Evolutionary conservation across 2,329 filamentous ascomycete genomes (phyloP), one percentile per base, ranked within the genome.

Genomic region (Fusarium heterosporum): DNA sequence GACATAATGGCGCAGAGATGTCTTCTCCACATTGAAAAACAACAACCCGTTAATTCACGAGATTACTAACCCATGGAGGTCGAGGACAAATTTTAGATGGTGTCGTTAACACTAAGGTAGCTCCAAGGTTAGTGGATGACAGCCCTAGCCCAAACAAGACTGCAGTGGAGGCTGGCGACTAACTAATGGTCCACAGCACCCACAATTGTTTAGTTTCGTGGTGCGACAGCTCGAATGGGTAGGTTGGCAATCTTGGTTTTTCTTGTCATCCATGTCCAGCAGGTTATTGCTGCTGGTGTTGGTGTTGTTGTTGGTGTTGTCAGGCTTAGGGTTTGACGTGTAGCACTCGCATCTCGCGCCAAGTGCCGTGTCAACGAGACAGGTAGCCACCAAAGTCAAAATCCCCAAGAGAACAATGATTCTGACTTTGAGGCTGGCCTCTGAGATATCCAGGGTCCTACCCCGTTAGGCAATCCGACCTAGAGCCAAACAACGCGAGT

Each of bases 321-420:
- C 22, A 6, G 49, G 55, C 8, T 50, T 55, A 50, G 54, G 36
- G 43, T 22, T 64, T 43, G 39, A 38, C 48, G 19, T 55, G 39
- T 38, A 45, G 19, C 50, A 53, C 50, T 43, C 39, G 19, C 53
- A 55, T 55, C 41, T 40, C 26, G 22, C 36, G 13, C 28, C 36
- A 55, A 65, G 60, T 55, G 55, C 55, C 41, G 34, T 49, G 40
- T 54, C 32, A 61, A 68, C 55, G 40, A 46, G 34, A 47, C 39
- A 62, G 56, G 46, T 66, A 47, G 61, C 46, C 66, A 68, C 61
- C 61, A 69, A 68, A 68, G 61, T 60, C 46, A 63, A 66, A 65
- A 41, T 9, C 22, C 6, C 6, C 22, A 39, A 29, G 13, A 4
- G 10, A 29, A 14, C n/a, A 30, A 53, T 51, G 34, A 3, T 10